Percentiles rank a stretch among this genome's conserved stretches.
Evolutionary conservation across 768 basidiomycete genomes (phyloP).

Genomic region (Macrolepiota dolichaula): DNA sequence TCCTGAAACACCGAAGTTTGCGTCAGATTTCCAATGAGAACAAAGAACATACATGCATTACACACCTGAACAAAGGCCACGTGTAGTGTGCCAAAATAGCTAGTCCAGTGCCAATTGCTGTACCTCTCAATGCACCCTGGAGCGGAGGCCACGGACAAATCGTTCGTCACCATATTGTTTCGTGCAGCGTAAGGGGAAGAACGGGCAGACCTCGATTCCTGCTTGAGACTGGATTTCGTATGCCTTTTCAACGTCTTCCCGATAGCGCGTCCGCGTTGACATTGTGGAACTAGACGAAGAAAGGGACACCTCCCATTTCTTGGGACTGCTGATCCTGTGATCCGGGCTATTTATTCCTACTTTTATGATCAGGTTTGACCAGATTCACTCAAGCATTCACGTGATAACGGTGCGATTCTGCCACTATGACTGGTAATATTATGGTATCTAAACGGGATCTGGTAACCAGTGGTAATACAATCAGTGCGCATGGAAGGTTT

Average conservation of each 20-base stretch:
- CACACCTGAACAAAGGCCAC: conserved; percentile 72
- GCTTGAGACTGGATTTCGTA: conserved; percentile 58
- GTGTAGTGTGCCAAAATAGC: conserved; percentile 60
- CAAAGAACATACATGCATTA: background rate
- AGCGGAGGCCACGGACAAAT: background rate
- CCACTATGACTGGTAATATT: background rate
- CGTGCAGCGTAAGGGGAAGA: background rate
- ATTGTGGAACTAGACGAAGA: conserved; percentile 14
- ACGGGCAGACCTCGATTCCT: conserved; percentile 47
- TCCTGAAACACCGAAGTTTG: conserved; percentile 35
- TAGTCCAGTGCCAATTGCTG: conserved; percentile 55
- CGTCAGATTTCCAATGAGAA: background rate
- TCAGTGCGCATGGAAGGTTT: background rate
- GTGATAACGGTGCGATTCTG: background rate
- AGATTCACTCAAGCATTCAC: background rate
- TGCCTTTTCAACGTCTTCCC: conserved; percentile 55
- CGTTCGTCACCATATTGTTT: background rate
- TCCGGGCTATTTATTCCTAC: background rate
- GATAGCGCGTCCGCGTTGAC: conserved; percentile 39
- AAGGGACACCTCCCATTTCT: background rate
- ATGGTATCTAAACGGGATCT: background rate
- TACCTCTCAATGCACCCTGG: conserved; percentile 53
- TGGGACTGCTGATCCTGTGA: background rate
- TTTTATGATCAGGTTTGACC: background rate
- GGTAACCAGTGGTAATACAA: background rate